Conservation (phyloP, 75 land plant genomes). For the Adiantum capillusveneris region DNA sequence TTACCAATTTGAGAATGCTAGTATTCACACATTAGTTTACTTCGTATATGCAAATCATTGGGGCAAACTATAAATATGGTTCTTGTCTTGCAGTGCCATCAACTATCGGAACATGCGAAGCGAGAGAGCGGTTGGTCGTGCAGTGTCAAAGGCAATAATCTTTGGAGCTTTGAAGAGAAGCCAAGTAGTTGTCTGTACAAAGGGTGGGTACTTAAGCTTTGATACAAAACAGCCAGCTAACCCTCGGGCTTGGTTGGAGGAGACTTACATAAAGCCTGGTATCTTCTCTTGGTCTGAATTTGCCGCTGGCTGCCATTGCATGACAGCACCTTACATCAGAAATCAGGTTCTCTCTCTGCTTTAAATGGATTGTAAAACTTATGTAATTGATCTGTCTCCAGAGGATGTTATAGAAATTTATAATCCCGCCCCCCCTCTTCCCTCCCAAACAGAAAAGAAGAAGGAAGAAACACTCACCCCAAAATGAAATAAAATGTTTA, state of each 20-base stretch:
- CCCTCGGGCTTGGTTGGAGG: slow-evolving; percentile 23
- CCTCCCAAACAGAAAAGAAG: too few relatives aligned
- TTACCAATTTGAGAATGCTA: too few relatives aligned
- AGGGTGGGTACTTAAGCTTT: slow-evolving; percentile 22
- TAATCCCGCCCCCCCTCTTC: too few relatives aligned
- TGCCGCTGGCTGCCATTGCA: slow-evolving; percentile 26
- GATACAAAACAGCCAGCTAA: slow-evolving; percentile 9
- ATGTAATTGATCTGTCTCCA: too few relatives aligned
- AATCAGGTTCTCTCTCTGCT: slow-evolving; percentile 15
- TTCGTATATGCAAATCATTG: too few relatives aligned
- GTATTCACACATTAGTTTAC: too few relatives aligned
- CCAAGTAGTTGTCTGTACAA: slow-evolving; percentile 24
- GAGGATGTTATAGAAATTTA: too few relatives aligned
- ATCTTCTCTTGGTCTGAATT: slow-evolving; percentile 17
- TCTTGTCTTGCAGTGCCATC: slow-evolving; percentile 28
- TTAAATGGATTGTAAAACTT: too few relatives aligned
- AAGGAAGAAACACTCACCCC: too few relatives aligned
- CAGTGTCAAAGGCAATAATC: slow-evolving; percentile 9
- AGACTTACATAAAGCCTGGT: slow-evolving; percentile 16
- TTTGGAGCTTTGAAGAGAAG: slow-evolving; percentile 14
- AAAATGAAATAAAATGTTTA: too few relatives aligned
- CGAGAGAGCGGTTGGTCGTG: slow-evolving; percentile 24
- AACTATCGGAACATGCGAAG: slow-evolving; percentile 24
- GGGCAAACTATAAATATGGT: too few relatives aligned
- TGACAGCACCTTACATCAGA: slow-evolving; percentile 19